Base-by-base conservation (phyloP, 345 rosid species). In the Acer saccharum region DNA sequence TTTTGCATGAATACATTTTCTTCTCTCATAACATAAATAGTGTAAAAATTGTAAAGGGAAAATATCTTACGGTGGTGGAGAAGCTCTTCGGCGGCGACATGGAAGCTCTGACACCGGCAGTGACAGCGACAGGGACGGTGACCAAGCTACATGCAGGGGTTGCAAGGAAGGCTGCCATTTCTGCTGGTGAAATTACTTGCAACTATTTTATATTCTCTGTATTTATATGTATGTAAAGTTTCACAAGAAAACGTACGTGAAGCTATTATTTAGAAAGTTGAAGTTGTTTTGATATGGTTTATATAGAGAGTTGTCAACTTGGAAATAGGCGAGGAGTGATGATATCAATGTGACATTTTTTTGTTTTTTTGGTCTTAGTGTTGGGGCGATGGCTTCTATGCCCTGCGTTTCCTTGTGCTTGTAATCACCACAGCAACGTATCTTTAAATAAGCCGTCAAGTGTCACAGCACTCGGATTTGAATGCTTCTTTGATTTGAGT, bases 91-190 rank as follows among this genome's bases (percentile, higher is more conserved):
- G 76, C 68, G 66, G 76, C 66, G 54, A 23, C 39, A n/a, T 6
- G 10, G 74, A 9, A 25, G 72, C 61, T 35, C 58, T 65, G 77
- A 46, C 68, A 21, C 77, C 1, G 6, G 81, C 48, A 41, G 25
- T 25, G 29, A 44, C 17, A 41, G 25, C 25, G 29, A 44, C 17
- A 21, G 84, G 78, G 55, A 69, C 54, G 66, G 76, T 50, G 68
- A 75, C 77, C 74, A 85, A 2, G 54, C 80, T 63, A 75, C 71
- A 67, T 48, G 83, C 67, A 1, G 84, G 79, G 55, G 50, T 25
- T 67, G 86, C 80, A 58, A 76, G 68, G 77, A 85, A 82, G 57
- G 78, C 73, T 29, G 86, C 86, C 90, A 85, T 84, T 14, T 65
- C 52, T 46, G 69, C 76, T 58, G 39, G 10, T 68, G n/a, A 43